phyloP scores from a whole-genome alignment of 352 stramenopile species.

The Globisporangium canariense region DNA sequence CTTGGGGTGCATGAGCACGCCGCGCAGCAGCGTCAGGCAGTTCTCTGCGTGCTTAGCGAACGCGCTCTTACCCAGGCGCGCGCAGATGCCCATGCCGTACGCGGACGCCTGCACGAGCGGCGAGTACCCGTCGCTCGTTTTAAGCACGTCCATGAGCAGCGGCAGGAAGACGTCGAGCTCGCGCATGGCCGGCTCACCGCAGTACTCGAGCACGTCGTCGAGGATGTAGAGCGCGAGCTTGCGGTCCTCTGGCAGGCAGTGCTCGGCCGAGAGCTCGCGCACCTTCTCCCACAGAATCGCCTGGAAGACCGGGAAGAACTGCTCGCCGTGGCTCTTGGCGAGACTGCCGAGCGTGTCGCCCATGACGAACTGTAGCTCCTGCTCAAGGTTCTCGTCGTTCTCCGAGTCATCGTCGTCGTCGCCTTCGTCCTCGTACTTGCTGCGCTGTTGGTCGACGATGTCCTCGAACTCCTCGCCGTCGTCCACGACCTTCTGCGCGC shows the following conservation, averaged over 20 bases:
- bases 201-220: slow-evolving; percentile 83
- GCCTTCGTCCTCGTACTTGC: slow-evolving; percentile 20
- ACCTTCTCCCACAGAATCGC: slow-evolving; percentile 75
- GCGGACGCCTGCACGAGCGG: slow-evolving; percentile 63
- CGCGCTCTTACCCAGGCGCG: slow-evolving; percentile 39
- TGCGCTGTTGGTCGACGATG: not conserved
- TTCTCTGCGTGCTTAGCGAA: slow-evolving; percentile 52
- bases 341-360: slow-evolving; percentile 73
- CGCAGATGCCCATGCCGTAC: slow-evolving; percentile 74
- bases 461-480: slow-evolving; percentile 19
- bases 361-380: slow-evolving; percentile 78
- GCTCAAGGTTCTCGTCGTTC: slow-evolving; percentile 54
- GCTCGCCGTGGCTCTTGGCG: slow-evolving; percentile 58
- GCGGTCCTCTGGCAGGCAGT: slow-evolving; percentile 75
- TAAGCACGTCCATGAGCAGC: slow-evolving; percentile 56
- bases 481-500: slow-evolving; percentile 27
- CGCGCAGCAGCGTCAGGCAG: slow-evolving; percentile 55
- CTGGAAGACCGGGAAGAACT: slow-evolving; percentile 81
- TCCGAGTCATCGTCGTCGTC: slow-evolving; percentile 41
- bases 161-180: slow-evolving; percentile 65
- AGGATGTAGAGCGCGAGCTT: slow-evolving; percentile 86
- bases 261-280: slow-evolving; percentile 49
- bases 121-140: slow-evolving; percentile 55
- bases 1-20: slow-evolving; percentile 49
- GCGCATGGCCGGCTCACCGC: slow-evolving; percentile 41